phyloP scores from a whole-genome alignment of 306 rosid species.

The Ammopiptanthus mongolicus region DNA sequence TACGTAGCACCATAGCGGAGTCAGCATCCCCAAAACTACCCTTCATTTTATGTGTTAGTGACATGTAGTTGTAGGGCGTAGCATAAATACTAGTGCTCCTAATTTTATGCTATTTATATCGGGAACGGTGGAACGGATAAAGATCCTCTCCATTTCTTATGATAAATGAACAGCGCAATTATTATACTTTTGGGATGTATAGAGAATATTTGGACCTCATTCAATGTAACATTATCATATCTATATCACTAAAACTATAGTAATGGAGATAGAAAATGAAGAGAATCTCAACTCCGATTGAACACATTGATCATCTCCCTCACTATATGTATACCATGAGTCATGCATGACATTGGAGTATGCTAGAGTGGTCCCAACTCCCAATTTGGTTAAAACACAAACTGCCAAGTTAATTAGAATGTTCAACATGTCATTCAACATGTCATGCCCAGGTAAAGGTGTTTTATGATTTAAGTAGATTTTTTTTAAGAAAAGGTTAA shows the following conservation, averaged over 20 bases:
- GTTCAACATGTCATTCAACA: not conserved
- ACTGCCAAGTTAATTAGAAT: not conserved
- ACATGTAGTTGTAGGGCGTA: not conserved
- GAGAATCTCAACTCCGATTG: too few relatives aligned
- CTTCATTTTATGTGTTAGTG: constrained; percentile 19
- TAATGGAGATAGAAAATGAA: too few relatives aligned
- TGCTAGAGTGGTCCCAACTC: not conserved
- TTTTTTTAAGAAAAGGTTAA: too few relatives aligned
- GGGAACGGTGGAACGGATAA: not conserved
- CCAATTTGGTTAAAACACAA: not conserved
- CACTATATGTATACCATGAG: not conserved
- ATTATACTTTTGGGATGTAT: too few relatives aligned
- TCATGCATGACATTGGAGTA: not conserved
- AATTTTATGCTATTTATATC: not conserved
- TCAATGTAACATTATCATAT: too few relatives aligned
- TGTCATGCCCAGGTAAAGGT: not conserved
- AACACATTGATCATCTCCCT: not conserved
- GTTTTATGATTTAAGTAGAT: not conserved
- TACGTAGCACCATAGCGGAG: constrained; percentile 14
- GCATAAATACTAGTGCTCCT: not conserved
- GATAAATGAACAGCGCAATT: too few relatives aligned
- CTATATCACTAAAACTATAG: too few relatives aligned
- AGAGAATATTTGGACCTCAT: too few relatives aligned
- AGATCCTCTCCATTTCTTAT: too few relatives aligned
- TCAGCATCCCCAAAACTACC: constrained; percentile 27